These are phyloP conservation scores for Thraustochytrium striatum DNA, from an alignment of 352 stramenopile genomes.

Conservation along the genomic window DNA sequence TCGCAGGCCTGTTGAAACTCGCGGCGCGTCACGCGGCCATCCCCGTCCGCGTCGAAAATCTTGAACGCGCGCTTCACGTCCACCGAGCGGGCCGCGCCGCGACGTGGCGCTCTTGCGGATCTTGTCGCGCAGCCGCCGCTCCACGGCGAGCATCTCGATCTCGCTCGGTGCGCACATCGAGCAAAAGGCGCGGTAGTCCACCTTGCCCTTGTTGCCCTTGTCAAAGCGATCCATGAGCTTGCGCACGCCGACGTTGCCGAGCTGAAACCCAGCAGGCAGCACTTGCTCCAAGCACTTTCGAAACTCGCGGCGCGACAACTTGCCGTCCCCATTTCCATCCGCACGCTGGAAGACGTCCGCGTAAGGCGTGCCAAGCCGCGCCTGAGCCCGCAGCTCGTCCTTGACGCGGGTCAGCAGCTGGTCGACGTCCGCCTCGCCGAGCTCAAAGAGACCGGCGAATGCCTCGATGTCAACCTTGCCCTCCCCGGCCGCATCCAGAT, in stretches of 20 bases:
- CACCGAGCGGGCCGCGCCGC: background rate
- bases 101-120: background rate
- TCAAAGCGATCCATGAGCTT: conserved; percentile 36
- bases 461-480: background rate
- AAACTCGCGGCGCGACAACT: conserved; percentile 26
- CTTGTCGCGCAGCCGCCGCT: conserved; percentile 33
- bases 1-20: conserved; percentile 32
- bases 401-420: conserved; percentile 14
- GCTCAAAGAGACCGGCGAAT: background rate
- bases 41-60: background rate
- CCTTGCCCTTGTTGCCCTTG: background rate
- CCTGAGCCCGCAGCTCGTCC: conserved; percentile 29
- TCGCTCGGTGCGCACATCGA: conserved; percentile 9
- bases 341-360: background rate
- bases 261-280: background rate
- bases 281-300: conserved; percentile 39
- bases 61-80: background rate
- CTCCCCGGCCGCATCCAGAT: background rate
- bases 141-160: conserved; percentile 43
- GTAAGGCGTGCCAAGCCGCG: background rate
- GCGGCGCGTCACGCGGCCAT: background rate
- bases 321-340: conserved; percentile 8
- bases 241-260: conserved; percentile 21
- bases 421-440: conserved; percentile 28
- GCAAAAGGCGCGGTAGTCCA: conserved; percentile 34